A percentile compares a stretch with the other conserved stretches of the same genome.
These are phyloP conservation scores for Chimonanthus praecox DNA, from an alignment of 164 flowering plant species.

Conservation along the genomic window DNA sequence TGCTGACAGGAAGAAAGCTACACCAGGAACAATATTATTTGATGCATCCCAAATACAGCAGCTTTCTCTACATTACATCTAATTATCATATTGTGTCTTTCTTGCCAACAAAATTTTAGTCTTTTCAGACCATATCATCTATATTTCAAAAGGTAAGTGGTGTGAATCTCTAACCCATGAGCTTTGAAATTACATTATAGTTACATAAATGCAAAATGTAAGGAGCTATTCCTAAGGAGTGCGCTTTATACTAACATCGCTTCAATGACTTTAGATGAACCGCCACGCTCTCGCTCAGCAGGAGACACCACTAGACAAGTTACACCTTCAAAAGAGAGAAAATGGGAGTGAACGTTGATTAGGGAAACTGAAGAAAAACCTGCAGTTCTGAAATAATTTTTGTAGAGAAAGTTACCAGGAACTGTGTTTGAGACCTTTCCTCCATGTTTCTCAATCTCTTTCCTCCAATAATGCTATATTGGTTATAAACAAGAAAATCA, in stretches of 20 bases:
- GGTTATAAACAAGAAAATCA: not conserved
- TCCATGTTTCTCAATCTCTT: conserved; percentile 60
- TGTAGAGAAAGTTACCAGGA: conserved; percentile 24
- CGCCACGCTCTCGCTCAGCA: conserved; percentile 70
- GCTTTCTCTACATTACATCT: not conserved
- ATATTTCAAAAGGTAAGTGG: too few relatives aligned
- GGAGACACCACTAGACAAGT: conserved; percentile 64
- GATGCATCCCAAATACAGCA: not conserved
- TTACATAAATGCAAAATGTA: not conserved
- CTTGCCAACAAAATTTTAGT: too few relatives aligned
- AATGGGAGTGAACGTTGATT: not conserved
- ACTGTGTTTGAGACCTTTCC: conserved; percentile 57
- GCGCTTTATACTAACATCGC: conserved; percentile 50
- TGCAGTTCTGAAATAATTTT: not conserved
- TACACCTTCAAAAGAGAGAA: conserved; percentile 30
- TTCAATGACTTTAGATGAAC: conserved; percentile 57
- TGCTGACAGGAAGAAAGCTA: too few relatives aligned
- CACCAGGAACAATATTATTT: not conserved
- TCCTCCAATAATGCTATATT: conserved; percentile 53
- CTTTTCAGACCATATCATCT: too few relatives aligned
- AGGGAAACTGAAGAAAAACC: not conserved
- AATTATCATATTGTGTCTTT: too few relatives aligned
- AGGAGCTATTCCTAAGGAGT: not conserved
- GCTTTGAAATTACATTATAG: not conserved
- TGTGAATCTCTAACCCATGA: not conserved